These are phyloP conservation scores for Myochromella boudieri DNA, from an alignment of 768 basidiomycete genomes.

Conservation along the genomic window DNA sequence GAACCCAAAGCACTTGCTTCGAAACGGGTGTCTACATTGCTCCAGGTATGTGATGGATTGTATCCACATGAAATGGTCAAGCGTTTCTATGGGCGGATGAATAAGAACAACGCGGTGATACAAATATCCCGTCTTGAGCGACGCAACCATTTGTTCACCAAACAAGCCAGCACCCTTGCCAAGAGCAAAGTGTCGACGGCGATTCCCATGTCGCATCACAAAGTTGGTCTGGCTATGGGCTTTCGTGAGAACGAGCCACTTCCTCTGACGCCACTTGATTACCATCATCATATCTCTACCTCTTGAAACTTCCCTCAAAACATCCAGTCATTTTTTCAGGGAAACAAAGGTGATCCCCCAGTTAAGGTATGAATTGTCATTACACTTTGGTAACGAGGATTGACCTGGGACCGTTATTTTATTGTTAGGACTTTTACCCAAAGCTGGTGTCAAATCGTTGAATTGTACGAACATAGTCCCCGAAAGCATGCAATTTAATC, in stretches of 20 bases:
- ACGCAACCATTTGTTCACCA: slow-evolving; percentile 2
- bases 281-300: slow-evolving; percentile 13
- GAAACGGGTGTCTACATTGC: neutral
- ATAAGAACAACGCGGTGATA: slow-evolving; percentile 16
- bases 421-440: neutral
- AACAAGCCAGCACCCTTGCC: neutral
- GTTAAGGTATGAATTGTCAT: slow-evolving; percentile 21
- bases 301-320: slow-evolving; percentile 8
- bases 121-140: slow-evolving; percentile 4
- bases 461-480: slow-evolving; percentile 12
- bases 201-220: neutral
- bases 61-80: slow-evolving; percentile 19
- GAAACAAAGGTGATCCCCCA: slow-evolving; percentile 14
- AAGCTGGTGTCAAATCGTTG: slow-evolving; percentile 7
- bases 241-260: slow-evolving; percentile 9
- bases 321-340: slow-evolving; percentile 15
- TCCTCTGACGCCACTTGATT: slow-evolving; percentile 10
- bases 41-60: neutral
- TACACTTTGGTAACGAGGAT: slow-evolving; percentile 24
- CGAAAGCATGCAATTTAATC: slow-evolving; percentile 15
- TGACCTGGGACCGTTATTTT: slow-evolving; percentile 16
- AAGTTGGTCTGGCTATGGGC: neutral
- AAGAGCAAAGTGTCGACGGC: neutral
- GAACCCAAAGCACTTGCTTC: slow-evolving; percentile 30
- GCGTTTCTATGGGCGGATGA: no score